Base-by-base conservation (phyloP, 2,329 filamentous ascomycete species). In the Neopestalotiopsis sp. region DNA sequence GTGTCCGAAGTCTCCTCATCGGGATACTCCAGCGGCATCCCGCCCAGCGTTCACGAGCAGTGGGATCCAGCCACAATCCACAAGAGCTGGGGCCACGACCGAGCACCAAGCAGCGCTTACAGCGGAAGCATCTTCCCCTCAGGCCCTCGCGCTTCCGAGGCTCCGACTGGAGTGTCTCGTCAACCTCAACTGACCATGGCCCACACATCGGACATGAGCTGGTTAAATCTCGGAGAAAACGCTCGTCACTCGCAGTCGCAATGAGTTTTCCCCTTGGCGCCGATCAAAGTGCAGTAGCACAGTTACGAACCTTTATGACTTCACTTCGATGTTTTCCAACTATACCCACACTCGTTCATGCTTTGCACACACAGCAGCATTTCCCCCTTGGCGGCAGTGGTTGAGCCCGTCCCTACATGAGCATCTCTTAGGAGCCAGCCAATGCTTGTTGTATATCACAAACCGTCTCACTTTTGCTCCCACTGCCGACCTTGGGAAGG, bases 141-240 rank as follows among this genome's bases (percentile, higher is more conserved):
- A 28, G 80, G 82, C 4, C 77, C 85, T 10, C 80, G 79, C 56
- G 70, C 73, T 40, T 78, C 76, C 69, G 42, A 74, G 66, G 74
- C 74, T 68, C 74, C 76, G 6, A 77, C 74, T n/a, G 81, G 78
- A 58, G 77, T 85, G 68, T 86, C 82, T 76, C 80, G 79, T 65
- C 85, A 87, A 72, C 85, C 85, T 20, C 86, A 87, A 73, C 81
- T 88, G 38, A 79, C 81, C 28, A 85, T 81, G 79, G 83, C 87
- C 62, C 78, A 84, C 32, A 83, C 82, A 13, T 86, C 86, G 65
- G 92, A 94, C 78, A 93, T 94, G 91, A 93, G 91, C 80, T 95
- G 92, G 92, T 81, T 95, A 71, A 94, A 94, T 76, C 84, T 94
- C 20, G 90, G 89, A 61, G 87, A 87, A 49, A 75, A 76, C 53